Base-by-base conservation (phyloP, 768 basidiomycete genomes). In the Cyclocybe cylindracea region DNA sequence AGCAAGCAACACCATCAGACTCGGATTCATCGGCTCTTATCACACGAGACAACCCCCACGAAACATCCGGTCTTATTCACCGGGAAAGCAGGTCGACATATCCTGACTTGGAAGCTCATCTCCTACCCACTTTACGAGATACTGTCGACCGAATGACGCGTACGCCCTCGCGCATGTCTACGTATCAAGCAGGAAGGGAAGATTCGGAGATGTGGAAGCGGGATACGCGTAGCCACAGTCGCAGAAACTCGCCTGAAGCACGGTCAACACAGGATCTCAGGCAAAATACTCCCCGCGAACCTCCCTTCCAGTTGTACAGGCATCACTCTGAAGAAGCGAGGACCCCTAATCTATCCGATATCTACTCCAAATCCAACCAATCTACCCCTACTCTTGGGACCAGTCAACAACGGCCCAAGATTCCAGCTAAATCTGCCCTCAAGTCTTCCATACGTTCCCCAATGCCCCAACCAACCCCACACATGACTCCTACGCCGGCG, bases 81-180 rank as follows among this genome's bases (percentile, higher is more conserved):
- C 53, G 16, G 57, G 56, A 5, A 70, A 67, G 48, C 69, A 70
- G 81, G 13, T 72, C 68, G 9, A 82, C 82, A 46, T 67, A 88
- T 4, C 82, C 84, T 5, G 70, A 83, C 24, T 64, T 88, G 31
- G 87, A 91, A 55, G 71, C 80, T 0, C 80, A 86, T 24, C 72
- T 90, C 4, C 65, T 90, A 35, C 88, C 88, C 7, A 85, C 86
- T 13, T 71, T 91, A 34, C 76, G 81, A 38, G 87, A 89, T 50
- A 91, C 88, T 0, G 78, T 91, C 35, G 79, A 85, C 58, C 79
- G 82, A 41, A 91, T 90, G 88, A 90, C 88, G 2, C 72, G 77
- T 46, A 70, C 76, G 10, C 79, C 82, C 1, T 73, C 72, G 37
- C 67, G 67, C 50, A 48, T 51, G 53, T 52, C 56, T 9, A 32